These are phyloP conservation scores for Blastocladiella emersonii DNA, from an alignment of 371 early-diverging fungal species.

Conservation along the genomic window DNA sequence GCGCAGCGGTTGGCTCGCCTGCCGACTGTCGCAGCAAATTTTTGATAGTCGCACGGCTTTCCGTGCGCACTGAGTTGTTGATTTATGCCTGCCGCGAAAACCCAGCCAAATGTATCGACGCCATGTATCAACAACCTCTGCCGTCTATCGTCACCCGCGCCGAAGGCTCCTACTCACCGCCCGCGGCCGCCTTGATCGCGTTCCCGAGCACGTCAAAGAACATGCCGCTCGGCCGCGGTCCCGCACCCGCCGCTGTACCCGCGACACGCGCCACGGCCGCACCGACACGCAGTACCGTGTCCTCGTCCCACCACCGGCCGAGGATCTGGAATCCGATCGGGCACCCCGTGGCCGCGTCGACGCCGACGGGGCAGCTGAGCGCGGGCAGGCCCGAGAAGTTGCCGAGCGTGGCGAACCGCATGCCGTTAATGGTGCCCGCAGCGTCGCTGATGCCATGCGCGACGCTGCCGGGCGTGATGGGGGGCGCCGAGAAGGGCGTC, in stretches of 20 bases:
- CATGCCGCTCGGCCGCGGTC: not conserved
- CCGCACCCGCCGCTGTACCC: not conserved
- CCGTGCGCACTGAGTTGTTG: too few relatives aligned
- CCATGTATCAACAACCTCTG: too few relatives aligned
- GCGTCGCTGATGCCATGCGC: constrained; percentile 39
- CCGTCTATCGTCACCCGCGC: too few relatives aligned
- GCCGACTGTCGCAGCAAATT: too few relatives aligned
- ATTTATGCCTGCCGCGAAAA: too few relatives aligned
- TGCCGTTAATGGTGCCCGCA: constrained; percentile 26
- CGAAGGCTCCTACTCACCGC: too few relatives aligned
- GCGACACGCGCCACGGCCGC: not conserved
- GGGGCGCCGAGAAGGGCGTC: constrained; percentile 41
- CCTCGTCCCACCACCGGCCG: constrained; percentile 57
- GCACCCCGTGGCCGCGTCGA: constrained; percentile 24
- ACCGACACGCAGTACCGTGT: constrained; percentile 20
- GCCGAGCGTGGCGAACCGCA: constrained; percentile 43
- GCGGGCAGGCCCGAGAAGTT: constrained; percentile 59
- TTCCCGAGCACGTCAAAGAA: not conserved
- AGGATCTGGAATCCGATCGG: constrained; percentile 58
- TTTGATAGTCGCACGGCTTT: too few relatives aligned
- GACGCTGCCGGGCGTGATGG: constrained; percentile 29
- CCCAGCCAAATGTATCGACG: too few relatives aligned
- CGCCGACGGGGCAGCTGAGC: constrained; percentile 47
- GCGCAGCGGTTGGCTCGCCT: too few relatives aligned
- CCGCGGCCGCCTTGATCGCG: too few relatives aligned